These are phyloP conservation scores for Gynostemma pentaphyllum DNA, from an alignment of 306 rosid genomes.

Conservation along the genomic window DNA sequence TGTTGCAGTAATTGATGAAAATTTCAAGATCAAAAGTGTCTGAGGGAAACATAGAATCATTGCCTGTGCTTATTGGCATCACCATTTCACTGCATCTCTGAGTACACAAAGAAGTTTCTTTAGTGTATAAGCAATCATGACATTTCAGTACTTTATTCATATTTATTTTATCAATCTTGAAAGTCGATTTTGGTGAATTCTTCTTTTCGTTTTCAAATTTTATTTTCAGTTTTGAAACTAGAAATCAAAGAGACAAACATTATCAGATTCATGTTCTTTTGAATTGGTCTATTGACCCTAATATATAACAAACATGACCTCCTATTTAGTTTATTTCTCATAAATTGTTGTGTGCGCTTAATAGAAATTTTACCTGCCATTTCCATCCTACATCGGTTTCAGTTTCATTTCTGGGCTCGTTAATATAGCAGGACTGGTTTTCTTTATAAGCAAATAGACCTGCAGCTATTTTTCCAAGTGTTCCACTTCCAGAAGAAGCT, in stretches of 20 bases:
- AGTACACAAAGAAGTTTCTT: conserved; percentile 2
- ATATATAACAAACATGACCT: neutral
- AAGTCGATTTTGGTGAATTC: neutral
- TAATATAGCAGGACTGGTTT: conserved; percentile 32
- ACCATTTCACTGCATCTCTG: conserved; percentile 45
- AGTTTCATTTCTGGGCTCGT: conserved; percentile 13
- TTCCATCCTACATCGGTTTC: conserved; percentile 46
- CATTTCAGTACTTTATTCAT: neutral
- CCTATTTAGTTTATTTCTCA: neutral
- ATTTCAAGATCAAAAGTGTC: conserved; percentile 3
- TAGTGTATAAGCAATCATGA: neutral
- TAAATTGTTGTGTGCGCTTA: neutral
- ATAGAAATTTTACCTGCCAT: conserved; percentile 58
- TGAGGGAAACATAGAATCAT: conserved; percentile 32
- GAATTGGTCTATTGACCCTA: neutral
- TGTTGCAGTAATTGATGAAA: conserved; percentile 19
- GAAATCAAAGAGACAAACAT: neutral
- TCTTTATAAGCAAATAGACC: conserved; percentile 38
- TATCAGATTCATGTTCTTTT: neutral
- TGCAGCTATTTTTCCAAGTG: conserved; percentile 33
- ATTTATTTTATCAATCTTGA: neutral
- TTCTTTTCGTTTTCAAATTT: neutral
- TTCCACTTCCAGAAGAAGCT: conserved; percentile 21
- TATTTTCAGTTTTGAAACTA: neutral
- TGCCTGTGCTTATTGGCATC: conserved; percentile 17